Evolutionary conservation across 2,329 filamentous ascomycete genomes (phyloP), one percentile per base, ranked within the genome.

Genomic region (Daldinia sp.): DNA sequence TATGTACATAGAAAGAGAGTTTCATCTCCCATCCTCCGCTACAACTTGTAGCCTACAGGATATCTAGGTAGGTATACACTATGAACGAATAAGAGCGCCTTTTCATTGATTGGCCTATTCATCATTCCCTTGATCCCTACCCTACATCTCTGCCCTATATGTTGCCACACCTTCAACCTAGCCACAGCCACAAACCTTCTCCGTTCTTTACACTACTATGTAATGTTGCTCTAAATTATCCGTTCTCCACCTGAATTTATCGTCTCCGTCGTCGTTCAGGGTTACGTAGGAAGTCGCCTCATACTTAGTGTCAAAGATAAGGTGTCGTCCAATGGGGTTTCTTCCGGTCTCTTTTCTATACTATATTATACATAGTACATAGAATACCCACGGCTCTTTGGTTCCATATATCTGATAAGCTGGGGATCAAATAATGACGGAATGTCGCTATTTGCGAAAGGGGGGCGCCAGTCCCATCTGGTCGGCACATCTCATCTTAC

Each of bases 401-500:
- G 44, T 56, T 55, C 53, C 54, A 20, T 54, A 59, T 30, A 35
- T 41, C 41, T 50, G 55, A 28, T 48, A 20, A 53, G 13, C 55
- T 41, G 35, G 30, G 30, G 55, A 59, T 60, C 30, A 51, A 51
- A 51, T 51, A n/a, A 51, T 51, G 46, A 51, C 26, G 46, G 46
- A 51, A 51, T 51, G 28, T 33, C 41, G 56, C 33, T 50, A 30
- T 35, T 28, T 37, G 30, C 13, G 41, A 62, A 60, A 63, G 56
- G 60, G 60, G 50, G 37, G 37, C 53, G 58, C 59, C 50, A 61
- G 41, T 65, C 56, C 58, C 60, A 55, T 46, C 61, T 50, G 33
- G 53, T 15, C 56, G 61, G 64, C 60, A 63, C 63, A 60, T 63
- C 65, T 65, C 62, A 63, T 63, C 56, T 70, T 64, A 67, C 30